Percentiles rank a stretch among this genome's conserved stretches.
These are phyloP conservation scores for Kwoniella dendrophila DNA, from an alignment of 768 basidiomycete species.

Conservation along the genomic window DNA sequence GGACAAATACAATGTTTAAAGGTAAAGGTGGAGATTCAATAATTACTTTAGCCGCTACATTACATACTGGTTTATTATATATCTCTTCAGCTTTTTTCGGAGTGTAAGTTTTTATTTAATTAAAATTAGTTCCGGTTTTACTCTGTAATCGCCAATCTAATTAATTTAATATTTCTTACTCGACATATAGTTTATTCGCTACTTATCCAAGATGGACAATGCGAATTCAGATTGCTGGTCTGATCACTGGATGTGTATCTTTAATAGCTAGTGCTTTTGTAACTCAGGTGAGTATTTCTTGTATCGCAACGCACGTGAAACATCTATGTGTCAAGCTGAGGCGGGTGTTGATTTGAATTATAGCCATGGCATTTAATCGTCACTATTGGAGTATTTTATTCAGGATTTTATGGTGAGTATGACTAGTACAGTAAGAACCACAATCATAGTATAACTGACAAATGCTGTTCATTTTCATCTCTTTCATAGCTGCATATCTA, in stretches of 20 bases:
- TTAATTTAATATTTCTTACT: too few species aligned
- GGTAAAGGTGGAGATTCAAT: conserved; percentile 28
- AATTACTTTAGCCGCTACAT: conserved; percentile 46
- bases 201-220: conserved; percentile 35
- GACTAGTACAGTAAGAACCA: too few species aligned
- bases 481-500: conserved; percentile 38
- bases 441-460: too few species aligned
- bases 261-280: conserved; percentile 42
- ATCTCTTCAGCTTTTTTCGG: conserved; percentile 40
- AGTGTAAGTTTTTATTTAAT: conserved; percentile 33
- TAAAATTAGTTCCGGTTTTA: background rate
- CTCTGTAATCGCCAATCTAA: too few species aligned
- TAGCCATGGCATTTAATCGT: conserved; percentile 53
- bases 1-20: conserved; percentile 42
- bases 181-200: conserved; percentile 32
- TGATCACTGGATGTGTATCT: conserved; percentile 25
- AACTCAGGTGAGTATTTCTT: conserved; percentile 41
- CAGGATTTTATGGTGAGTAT: conserved; percentile 35
- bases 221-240: conserved; percentile 31
- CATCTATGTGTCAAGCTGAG: too few species aligned
- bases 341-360: background rate
- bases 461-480: too few species aligned
- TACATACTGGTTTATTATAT: conserved; percentile 49
- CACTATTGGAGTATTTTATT: conserved; percentile 46
- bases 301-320: too few species aligned